These are phyloP conservation scores for Galerina sulciceps DNA, from an alignment of 768 basidiomycete species.

Conservation along the genomic window DNA sequence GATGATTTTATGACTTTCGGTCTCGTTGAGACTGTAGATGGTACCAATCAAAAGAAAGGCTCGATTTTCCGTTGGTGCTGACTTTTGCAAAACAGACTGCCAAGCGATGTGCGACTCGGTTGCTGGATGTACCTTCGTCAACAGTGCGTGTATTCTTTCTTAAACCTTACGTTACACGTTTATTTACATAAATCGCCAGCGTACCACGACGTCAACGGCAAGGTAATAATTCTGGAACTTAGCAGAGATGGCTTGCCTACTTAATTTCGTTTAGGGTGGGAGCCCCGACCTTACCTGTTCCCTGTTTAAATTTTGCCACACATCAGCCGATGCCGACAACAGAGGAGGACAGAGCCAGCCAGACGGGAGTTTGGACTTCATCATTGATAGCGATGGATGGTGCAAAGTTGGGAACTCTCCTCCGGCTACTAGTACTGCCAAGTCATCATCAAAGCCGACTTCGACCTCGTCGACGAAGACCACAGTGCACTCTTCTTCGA, in stretches of 20 bases:
- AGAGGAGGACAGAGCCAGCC: slow-evolving; percentile 37
- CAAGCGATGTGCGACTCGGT: slow-evolving; percentile 35
- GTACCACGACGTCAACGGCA: slow-evolving; percentile 41
- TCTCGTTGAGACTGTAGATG: slow-evolving; percentile 35
- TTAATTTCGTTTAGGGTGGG: slow-evolving; percentile 25
- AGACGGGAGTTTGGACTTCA: slow-evolving; percentile 34
- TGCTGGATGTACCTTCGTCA: slow-evolving; percentile 33
- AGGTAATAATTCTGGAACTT: slow-evolving; percentile 20
- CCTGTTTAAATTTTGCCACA: slow-evolving; percentile 35
- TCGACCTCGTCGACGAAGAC: too few relatives aligned
- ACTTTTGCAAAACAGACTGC: slow-evolving; percentile 27
- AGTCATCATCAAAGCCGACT: neutral
- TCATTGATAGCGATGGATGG: slow-evolving; percentile 35
- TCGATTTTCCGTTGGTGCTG: too few relatives aligned
- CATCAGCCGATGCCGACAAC: slow-evolving; percentile 31
- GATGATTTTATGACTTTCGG: slow-evolving; percentile 38
- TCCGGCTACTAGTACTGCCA: neutral
- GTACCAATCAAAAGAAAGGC: slow-evolving; percentile 11
- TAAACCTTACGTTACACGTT: too few relatives aligned
- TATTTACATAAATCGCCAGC: slow-evolving; percentile 18
- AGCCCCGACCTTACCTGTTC: slow-evolving; percentile 40
- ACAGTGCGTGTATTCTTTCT: slow-evolving; percentile 31
- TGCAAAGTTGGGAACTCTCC: slow-evolving; percentile 27
- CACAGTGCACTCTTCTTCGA: neutral
- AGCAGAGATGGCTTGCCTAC: neutral